These are phyloP conservation scores for Purshia tridentata DNA, from an alignment of 306 rosid species.

Conservation along the genomic window DNA sequence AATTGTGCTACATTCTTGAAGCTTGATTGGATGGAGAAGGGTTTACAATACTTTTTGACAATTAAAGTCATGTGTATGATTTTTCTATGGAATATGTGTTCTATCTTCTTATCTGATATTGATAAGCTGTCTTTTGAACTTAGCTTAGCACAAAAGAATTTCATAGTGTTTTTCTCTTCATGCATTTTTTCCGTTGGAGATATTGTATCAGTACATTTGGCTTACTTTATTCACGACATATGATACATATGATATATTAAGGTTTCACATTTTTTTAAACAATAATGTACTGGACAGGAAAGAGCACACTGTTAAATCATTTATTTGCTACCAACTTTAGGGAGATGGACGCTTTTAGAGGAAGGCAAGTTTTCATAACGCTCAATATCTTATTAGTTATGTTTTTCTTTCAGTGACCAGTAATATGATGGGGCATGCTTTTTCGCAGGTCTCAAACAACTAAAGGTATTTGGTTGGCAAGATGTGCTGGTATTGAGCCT, in stretches of 20 bases:
- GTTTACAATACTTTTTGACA: slow-evolving; percentile 9
- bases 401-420: background rate
- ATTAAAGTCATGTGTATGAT: slow-evolving; percentile 14
- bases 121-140: background rate
- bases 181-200: background rate
- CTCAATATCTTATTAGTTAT: slow-evolving; percentile 12
- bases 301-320: slow-evolving; percentile 84
- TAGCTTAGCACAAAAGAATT: background rate
- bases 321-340: slow-evolving; percentile 79
- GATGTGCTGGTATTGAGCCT: slow-evolving; percentile 86
- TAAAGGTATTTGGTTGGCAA: slow-evolving; percentile 97
- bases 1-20: background rate
- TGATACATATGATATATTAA: slow-evolving; percentile 6
- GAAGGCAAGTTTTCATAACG: slow-evolving; percentile 60
- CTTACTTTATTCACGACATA: background rate
- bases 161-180: background rate
- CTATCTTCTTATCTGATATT: background rate
- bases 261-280: slow-evolving; percentile 11
- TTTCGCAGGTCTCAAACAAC: slow-evolving; percentile 93
- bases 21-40: background rate
- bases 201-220: background rate
- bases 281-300: slow-evolving; percentile 55
- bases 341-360: slow-evolving; percentile 98
- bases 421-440: slow-evolving; percentile 23
- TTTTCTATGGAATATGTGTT: background rate